Evolutionary conservation across 805 yeast genomes (phyloP).

Genomic region (Kazachstania viticola): DNA sequence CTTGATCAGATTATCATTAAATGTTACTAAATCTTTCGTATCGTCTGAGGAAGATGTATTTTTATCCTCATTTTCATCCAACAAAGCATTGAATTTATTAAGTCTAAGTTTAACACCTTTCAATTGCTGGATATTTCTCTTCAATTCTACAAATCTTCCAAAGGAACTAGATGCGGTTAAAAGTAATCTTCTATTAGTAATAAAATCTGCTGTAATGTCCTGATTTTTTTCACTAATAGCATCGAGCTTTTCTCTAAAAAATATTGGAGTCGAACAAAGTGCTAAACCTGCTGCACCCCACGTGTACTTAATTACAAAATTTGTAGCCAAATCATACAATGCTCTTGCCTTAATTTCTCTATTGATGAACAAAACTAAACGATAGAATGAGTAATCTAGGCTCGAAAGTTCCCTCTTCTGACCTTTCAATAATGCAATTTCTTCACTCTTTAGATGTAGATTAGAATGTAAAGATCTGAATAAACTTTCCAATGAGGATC

Average conservation of each 20-base stretch:
- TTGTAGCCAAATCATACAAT: constrained; percentile 73
- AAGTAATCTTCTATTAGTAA: constrained; percentile 76
- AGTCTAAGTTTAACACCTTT: constrained; percentile 74
- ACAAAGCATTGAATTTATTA: constrained; percentile 52
- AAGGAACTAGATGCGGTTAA: constrained; percentile 79
- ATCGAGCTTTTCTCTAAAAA: constrained; percentile 34
- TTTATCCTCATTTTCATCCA: constrained; percentile 30
- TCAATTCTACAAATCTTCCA: constrained; percentile 75
- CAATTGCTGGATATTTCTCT: constrained; percentile 73
- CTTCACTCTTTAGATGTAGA: constrained; percentile 69
- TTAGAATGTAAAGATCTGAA: constrained; percentile 76
- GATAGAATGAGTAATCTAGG: constrained; percentile 71
- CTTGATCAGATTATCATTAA: constrained; percentile 50
- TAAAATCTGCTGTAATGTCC: constrained; percentile 65
- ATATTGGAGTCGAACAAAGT: constrained; percentile 81
- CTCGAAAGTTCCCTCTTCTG: constrained; percentile 67
- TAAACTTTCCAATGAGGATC: constrained; percentile 74
- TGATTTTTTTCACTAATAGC: constrained; percentile 5
- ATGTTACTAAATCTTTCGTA: constrained; percentile 20
- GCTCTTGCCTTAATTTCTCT: constrained; percentile 68
- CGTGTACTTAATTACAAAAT: constrained; percentile 78
- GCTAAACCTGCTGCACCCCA: constrained; percentile 94
- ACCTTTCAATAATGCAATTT: constrained; percentile 76
- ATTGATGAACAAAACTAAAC: constrained; percentile 64
- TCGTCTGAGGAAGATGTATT: constrained; percentile 2